These are phyloP conservation scores for Syncephalastrum monosporum DNA, from an alignment of 371 early-diverging fungal genomes.

Conservation along the genomic window DNA sequence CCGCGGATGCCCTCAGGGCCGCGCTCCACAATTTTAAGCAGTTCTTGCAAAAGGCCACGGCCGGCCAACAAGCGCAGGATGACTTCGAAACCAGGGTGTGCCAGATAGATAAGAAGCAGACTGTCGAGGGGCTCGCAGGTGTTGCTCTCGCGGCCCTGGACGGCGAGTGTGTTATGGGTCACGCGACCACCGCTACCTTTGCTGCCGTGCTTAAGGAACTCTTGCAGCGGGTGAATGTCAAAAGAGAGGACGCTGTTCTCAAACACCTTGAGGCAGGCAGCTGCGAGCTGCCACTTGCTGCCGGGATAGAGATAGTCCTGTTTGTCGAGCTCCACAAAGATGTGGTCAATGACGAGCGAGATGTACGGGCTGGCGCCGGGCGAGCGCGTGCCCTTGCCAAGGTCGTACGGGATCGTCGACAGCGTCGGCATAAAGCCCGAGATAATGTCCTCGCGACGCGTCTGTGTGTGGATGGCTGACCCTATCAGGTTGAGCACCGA, in stretches of 20 bases:
- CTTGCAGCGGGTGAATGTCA: constrained; percentile 46
- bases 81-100: constrained; percentile 89
- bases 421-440: constrained; percentile 35
- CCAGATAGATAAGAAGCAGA: constrained; percentile 21
- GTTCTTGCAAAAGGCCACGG: constrained; percentile 60
- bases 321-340: constrained; percentile 69
- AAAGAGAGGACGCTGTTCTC: constrained; percentile 80
- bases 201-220: constrained; percentile 1
- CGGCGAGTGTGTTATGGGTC: constrained; percentile 13
- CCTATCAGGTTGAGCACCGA: constrained; percentile 77
- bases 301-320: constrained; percentile 67
- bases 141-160: constrained; percentile 14
- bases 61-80: constrained; percentile 77
- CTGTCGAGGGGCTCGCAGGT: constrained; percentile 6
- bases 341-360: constrained; percentile 74
- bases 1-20: constrained; percentile 58
- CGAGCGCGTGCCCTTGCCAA: constrained; percentile 62
- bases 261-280: constrained; percentile 71
- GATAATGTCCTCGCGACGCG: constrained; percentile 32
- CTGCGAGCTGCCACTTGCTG: constrained; percentile 80
- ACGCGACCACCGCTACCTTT: not conserved
- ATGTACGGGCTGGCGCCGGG: constrained; percentile 84
- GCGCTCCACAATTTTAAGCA: constrained; percentile 66
- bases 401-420: constrained; percentile 54
- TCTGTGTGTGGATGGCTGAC: constrained; percentile 66